Conservation (phyloP, 495 filamentous ascomycete genomes). For the Tuber microsphaerosporum region DNA sequence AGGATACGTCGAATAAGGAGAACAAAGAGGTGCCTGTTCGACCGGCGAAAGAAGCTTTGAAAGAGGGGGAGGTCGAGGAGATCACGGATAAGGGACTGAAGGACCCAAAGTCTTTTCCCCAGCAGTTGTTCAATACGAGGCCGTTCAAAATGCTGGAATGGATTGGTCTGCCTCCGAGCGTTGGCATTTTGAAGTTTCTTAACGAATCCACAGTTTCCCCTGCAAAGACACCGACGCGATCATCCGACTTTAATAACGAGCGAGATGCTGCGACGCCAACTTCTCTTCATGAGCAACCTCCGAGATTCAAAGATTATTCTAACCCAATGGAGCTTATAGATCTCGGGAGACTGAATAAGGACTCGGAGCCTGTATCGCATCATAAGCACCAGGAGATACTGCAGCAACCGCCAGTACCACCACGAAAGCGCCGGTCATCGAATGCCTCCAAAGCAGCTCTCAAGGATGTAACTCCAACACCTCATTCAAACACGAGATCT, state of each 20-base stretch:
- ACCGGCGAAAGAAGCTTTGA: conserved; percentile 13
- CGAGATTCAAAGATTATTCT: conserved; percentile 29
- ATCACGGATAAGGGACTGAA: conserved; percentile 47
- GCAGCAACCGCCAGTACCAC: conserved; percentile 21
- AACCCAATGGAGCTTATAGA: conserved; percentile 39
- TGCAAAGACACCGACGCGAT: conserved; percentile 13
- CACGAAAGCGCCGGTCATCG: conserved; percentile 23
- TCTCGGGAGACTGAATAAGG: conserved; percentile 31
- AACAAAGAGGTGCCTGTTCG: conserved; percentile 10
- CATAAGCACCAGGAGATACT: conserved; percentile 39
- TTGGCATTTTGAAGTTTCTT: conserved; percentile 33
- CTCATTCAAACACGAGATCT: conserved; percentile 34
- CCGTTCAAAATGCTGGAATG: conserved; percentile 75
- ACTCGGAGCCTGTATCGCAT: conserved; percentile 38
- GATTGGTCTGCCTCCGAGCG: conserved; percentile 42
- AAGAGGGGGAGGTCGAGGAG: conserved; percentile 48
- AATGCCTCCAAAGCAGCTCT: conserved; percentile 17
- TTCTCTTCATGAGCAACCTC: conserved; percentile 39
- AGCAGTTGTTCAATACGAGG: conserved; percentile 70
- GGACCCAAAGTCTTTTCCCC: conserved; percentile 77
- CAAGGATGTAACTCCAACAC: conserved; percentile 29
- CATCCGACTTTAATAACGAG: conserved; percentile 16
- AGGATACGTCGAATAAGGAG: conserved; percentile 24
- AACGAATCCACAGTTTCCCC: conserved; percentile 16
- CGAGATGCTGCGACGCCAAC: conserved; percentile 19